A percentile compares a stretch with the other conserved stretches of the same genome.
Conservation (phyloP, 2,329 filamentous ascomycete species). For the Phaeosphaeriaceae sp. region DNA sequence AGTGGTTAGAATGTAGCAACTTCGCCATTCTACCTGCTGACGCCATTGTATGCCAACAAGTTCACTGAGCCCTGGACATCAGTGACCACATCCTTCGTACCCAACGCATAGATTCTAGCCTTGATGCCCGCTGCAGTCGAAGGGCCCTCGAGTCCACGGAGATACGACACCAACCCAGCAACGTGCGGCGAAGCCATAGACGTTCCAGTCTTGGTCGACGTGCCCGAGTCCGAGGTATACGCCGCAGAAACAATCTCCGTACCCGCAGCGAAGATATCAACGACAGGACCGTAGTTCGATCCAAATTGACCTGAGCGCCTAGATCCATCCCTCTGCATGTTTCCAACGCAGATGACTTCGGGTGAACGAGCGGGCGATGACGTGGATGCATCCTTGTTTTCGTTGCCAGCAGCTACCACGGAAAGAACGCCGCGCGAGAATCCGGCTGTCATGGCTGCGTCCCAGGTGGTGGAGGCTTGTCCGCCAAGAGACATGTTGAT, state of each 20-base stretch:
- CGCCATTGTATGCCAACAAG: constrained; percentile 39
- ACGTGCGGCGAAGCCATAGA: constrained; percentile 73
- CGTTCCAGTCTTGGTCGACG: constrained; percentile 62
- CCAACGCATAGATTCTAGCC: constrained; percentile 28
- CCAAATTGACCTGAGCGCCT: constrained; percentile 26
- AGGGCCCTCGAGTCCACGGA: constrained; percentile 61
- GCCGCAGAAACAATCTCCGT: constrained; percentile 55
- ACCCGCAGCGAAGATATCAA: constrained; percentile 50
- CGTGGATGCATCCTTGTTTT: constrained; percentile 29
- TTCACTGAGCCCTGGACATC: constrained; percentile 30
- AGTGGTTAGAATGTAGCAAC: background rate
- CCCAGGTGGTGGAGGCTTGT: constrained; percentile 29
- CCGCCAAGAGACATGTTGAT: constrained; percentile 51
- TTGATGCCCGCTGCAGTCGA: constrained; percentile 25
- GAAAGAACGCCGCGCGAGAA: constrained; percentile 42
- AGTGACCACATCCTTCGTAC: constrained; percentile 25
- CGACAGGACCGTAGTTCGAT: constrained; percentile 48
- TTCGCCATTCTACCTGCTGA: background rate
- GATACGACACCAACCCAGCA: constrained; percentile 71
- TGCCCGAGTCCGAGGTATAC: constrained; percentile 49
- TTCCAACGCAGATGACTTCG: constrained; percentile 47
- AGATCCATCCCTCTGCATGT: constrained; percentile 32
- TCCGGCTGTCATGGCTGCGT: constrained; percentile 43
- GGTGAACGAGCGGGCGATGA: constrained; percentile 44
- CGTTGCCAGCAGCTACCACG: constrained; percentile 47